A percentile compares a stretch with the other conserved stretches of the same genome.
Conservation (phyloP, 2,329 filamentous ascomycete genomes). For the Parastagonospora avenae region DNA sequence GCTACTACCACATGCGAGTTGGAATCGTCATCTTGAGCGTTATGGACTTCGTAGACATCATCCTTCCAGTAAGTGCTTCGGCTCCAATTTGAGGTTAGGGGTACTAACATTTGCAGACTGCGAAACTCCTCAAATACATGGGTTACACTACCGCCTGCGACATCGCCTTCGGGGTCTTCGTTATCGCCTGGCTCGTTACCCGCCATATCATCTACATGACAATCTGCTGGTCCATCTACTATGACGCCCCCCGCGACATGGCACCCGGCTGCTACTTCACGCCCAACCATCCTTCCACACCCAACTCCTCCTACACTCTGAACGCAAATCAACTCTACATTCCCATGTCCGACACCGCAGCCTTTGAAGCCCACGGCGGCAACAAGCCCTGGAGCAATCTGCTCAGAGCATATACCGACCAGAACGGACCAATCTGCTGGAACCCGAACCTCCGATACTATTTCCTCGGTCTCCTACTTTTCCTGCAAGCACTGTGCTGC, state of each 20-base stretch:
- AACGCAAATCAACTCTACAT: constrained; percentile 41
- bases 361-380: constrained; percentile 47
- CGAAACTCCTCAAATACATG: constrained; percentile 90
- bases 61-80: constrained; percentile 69
- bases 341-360: constrained; percentile 58
- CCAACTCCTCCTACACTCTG: constrained; percentile 51
- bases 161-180: constrained; percentile 80
- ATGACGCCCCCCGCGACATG: constrained; percentile 66
- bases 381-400: constrained; percentile 61
- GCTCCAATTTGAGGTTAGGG: not conserved
- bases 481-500: constrained; percentile 79
- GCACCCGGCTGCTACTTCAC: constrained; percentile 71
- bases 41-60: constrained; percentile 91
- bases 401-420: constrained; percentile 73
- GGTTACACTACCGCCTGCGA: constrained; percentile 79
- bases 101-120: constrained; percentile 61
- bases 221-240: constrained; percentile 82
- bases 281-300: constrained; percentile 3
- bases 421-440: constrained; percentile 79
- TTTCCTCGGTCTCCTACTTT: constrained; percentile 77
- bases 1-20: constrained; percentile 84
- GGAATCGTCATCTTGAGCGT: constrained; percentile 87
- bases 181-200: constrained; percentile 80
- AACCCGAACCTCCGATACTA: constrained; percentile 73
- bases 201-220: constrained; percentile 81